Conservation (phyloP, 768 basidiomycete species). For the Hirschioporus abietinus region DNA sequence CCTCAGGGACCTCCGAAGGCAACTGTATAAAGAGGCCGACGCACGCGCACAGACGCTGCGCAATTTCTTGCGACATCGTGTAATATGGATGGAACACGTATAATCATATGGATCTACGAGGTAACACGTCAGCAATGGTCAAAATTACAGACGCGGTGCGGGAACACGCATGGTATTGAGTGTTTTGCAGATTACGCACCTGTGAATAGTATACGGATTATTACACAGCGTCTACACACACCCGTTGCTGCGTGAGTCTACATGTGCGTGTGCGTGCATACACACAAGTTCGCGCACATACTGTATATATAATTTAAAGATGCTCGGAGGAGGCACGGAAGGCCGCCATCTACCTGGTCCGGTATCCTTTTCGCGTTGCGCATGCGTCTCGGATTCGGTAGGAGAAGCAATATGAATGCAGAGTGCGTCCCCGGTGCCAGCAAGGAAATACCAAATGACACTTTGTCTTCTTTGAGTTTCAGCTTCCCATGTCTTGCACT, state of each 20-base stretch:
- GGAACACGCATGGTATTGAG: not conserved
- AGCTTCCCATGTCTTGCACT: not conserved
- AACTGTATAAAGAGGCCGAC: not conserved
- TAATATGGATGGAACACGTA: not conserved
- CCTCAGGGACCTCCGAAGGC: not conserved
- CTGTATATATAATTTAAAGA: slow-evolving; percentile 1
- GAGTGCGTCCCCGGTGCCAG: not conserved
- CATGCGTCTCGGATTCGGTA: not conserved
- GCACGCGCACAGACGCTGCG: not conserved
- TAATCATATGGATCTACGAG: not conserved
- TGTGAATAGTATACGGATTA: not conserved
- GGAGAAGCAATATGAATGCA: not conserved
- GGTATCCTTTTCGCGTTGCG: not conserved
- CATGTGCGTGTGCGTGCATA: not conserved
- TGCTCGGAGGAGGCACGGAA: not conserved
- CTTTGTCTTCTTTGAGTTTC: not conserved
- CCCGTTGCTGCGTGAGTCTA: not conserved
- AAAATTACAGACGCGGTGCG: not conserved
- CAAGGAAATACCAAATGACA: not conserved
- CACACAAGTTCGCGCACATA: not conserved
- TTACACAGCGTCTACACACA: not conserved
- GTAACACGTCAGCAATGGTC: not conserved
- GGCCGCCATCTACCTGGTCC: not conserved
- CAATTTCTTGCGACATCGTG: not conserved
- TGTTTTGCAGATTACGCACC: not conserved